phyloP scores from a whole-genome alignment of 495 filamentous ascomycete species.

The Xylaria sp. region DNA sequence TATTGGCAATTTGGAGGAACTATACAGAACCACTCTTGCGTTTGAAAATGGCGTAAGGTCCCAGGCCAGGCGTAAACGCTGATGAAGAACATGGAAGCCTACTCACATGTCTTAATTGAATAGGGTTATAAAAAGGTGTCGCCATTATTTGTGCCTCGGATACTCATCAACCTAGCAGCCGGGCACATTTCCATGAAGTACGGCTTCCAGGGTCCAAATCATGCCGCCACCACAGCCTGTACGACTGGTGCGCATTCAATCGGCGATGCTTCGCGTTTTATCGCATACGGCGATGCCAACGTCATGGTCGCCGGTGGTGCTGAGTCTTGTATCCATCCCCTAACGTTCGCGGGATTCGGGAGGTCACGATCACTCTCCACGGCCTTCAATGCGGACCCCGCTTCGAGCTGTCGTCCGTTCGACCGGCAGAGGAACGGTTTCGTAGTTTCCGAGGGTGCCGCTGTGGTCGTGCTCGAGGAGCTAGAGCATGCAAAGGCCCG shows the following conservation, averaged over 20 bases:
- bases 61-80: background rate
- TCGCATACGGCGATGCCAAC: constrained; percentile 87
- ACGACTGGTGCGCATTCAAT: constrained; percentile 95
- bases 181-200: constrained; percentile 94
- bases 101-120: background rate
- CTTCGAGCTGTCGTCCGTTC: constrained; percentile 82
- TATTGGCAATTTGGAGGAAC: constrained; percentile 90
- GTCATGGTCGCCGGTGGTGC: constrained; percentile 94
- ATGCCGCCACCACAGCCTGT: constrained; percentile 90
- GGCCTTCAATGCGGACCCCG: constrained; percentile 75
- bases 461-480: constrained; percentile 87
- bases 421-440: constrained; percentile 84
- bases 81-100: constrained; percentile 13
- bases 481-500: constrained; percentile 84
- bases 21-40: constrained; percentile 79
- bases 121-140: constrained; percentile 92
- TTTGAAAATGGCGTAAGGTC: constrained; percentile 74
- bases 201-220: constrained; percentile 90
- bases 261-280: constrained; percentile 89
- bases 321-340: constrained; percentile 94
- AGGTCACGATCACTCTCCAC: constrained; percentile 85
- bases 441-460: constrained; percentile 92
- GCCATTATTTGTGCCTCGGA: constrained; percentile 87
- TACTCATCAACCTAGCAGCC: constrained; percentile 92
- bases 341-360: constrained; percentile 90